Evolutionary conservation across 495 filamentous ascomycete species (phyloP).

Genomic region (Cercophora scortea): DNA sequence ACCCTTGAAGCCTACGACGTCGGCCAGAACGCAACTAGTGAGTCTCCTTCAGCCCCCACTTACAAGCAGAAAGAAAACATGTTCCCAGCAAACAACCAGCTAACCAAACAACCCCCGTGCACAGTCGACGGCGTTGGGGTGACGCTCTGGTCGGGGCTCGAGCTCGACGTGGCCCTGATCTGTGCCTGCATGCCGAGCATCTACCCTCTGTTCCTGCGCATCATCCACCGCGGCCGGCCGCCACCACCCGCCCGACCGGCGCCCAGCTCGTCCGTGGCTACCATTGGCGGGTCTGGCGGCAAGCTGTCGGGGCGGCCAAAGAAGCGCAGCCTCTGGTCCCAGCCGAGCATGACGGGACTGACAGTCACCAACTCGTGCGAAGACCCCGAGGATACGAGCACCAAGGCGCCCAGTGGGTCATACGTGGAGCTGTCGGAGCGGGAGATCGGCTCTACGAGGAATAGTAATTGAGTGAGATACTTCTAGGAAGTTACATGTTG

Average conservation of each 20-base stretch:
- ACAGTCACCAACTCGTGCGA: background rate
- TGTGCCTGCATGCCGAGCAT: conserved; percentile 24
- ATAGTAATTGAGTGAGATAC: too few relatives aligned
- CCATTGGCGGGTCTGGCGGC: background rate
- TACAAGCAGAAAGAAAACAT: too few relatives aligned
- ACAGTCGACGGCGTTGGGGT: conserved; percentile 7
- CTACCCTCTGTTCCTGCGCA: background rate
- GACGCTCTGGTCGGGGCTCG: conserved; percentile 20
- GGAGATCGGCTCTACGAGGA: too few relatives aligned
- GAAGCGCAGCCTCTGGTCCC: background rate
- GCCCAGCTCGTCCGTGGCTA: background rate
- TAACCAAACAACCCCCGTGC: background rate
- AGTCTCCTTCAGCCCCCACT: too few relatives aligned
- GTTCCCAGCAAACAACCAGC: conserved; percentile 1
- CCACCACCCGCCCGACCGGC: background rate
- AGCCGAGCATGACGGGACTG: background rate
- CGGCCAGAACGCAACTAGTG: background rate
- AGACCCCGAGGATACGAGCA: background rate
- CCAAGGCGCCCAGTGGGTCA: too few relatives aligned
- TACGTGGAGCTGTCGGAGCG: too few relatives aligned
- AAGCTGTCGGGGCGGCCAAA: background rate
- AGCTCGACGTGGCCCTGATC: conserved; percentile 18
- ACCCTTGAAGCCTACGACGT: conserved; percentile 2
- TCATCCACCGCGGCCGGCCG: background rate
- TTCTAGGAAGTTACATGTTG: too few relatives aligned